A percentile compares a stretch with the other conserved stretches of the same genome.
Evolutionary conservation across 495 filamentous ascomycete species (phyloP).

Genomic region (Penicillium verhagenii): DNA sequence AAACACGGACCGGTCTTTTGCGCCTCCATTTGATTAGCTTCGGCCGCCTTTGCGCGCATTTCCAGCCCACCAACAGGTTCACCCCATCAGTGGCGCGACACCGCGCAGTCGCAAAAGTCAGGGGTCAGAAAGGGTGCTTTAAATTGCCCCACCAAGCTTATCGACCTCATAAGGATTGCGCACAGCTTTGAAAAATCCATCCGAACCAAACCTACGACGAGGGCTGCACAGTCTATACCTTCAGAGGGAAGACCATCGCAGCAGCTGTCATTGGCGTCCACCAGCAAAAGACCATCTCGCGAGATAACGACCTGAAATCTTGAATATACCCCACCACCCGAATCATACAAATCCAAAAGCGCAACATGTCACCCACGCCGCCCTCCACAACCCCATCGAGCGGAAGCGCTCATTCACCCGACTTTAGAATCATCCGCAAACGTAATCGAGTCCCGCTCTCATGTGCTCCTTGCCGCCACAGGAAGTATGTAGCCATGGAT

Average conservation of each 20-base stretch:
- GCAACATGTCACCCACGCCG: constrained; percentile 77
- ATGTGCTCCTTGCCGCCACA: constrained; percentile 87
- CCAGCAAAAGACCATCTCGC: not conserved
- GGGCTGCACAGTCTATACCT: not conserved
- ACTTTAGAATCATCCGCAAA: constrained; percentile 89
- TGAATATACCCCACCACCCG: not conserved
- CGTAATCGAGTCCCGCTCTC: constrained; percentile 93
- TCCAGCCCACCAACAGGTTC: not conserved
- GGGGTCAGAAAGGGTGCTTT: not conserved
- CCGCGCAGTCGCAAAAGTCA: not conserved
- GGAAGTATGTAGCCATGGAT: constrained; percentile 71
- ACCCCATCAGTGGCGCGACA: not conserved
- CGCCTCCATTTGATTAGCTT: not conserved
- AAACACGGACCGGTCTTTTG: not conserved
- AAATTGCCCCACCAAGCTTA: not conserved
- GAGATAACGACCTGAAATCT: not conserved
- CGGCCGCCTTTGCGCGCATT: not conserved
- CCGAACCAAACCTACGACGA: not conserved
- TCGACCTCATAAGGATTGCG: not conserved
- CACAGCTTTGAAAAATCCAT: not conserved
- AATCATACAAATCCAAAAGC: not conserved
- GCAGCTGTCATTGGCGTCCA: not conserved
- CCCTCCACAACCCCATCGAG: constrained; percentile 82
- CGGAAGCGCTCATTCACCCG: constrained; percentile 73
- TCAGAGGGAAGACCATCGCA: not conserved